Base-by-base conservation (phyloP, 1,284 basidiomycete genomes). In the Irpex rosettiformis region DNA sequence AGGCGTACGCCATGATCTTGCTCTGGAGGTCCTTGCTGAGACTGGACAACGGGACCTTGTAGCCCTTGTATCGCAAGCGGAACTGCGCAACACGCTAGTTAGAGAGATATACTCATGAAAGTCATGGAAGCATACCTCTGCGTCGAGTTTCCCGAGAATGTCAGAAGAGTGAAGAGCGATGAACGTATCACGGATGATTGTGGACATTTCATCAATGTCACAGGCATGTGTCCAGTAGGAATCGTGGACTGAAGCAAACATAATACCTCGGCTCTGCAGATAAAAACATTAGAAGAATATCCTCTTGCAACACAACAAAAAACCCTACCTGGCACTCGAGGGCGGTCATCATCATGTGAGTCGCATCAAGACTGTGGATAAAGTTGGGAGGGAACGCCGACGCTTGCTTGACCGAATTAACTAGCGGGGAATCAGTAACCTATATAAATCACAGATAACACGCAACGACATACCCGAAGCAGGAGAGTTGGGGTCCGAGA, bases 331-430 rank as follows among this genome's bases (percentile, higher is more conserved):
- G 78, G 70, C 93, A 98, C 68, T 93, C 89, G 43, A 97, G 79
- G n/a, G 96, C 96, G 1, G 96, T 98, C 64, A 98, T 76, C 82
- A 98, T 90, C 96, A 99, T 98, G 75, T 99, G 97, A 1, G 96
- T 98, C 3, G 97, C 97, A 72, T 99, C 97, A 53, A 99, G 80
- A 67, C 91, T 94, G 73, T 99, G 97, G 59, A 99, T 94, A 70
- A 96, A 99, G 79, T 99, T 99, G 42, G 96, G 97, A 10, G 96
- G 96, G 86, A 99, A 99, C 1, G 96, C 97, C 2, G 93, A 88
- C 0, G 95, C 91, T 73, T 99, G 96, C 73, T 97, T 97, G 61
- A 79, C 68, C 0, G 93, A 76, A 66, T 94, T 91, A 40, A 98
- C 96, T 85, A 63, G 42, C 40, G 53, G 56, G 4, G 29, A 52